Evolutionary conservation across 352 stramenopile species (phyloP), one percentile per base, ranked within the genome.

Genomic region (Aphanomyces invadans): DNA sequence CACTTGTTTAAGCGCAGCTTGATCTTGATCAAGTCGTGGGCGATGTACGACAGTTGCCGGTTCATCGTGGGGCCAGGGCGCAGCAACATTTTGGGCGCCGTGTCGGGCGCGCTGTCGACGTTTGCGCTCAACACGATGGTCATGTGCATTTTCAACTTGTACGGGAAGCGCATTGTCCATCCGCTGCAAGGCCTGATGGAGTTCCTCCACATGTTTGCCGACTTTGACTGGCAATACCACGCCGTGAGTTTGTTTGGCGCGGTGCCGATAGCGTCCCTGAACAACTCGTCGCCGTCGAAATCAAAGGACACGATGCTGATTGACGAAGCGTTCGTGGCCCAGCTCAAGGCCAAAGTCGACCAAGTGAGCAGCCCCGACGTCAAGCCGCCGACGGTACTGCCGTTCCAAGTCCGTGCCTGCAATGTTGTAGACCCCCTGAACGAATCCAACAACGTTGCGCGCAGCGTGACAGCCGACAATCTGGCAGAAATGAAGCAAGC

Each of bases 371-470:
- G 36, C 7, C 15, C 36, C 55, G 19, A 72, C 5, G 55, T 65
- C 63, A 66, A 71, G 48, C 4, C 55, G 26, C 53, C 21, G 49
- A 25, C 55, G 36, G n/a, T n/a, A 19, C 29, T 60, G 29, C 55
- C 79, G 63, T 92, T 96, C 63, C 80, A 77, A 11, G 81, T 93
- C 19, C 83, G 88, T 23, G 79, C 76, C 19, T 92, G 87, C 70
- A 97, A 97, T 69, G 84, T 97, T 36, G 79, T 96, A 57, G 88
- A 96, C 51, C 88, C 89, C 12, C 76, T 97, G 25, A 80, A 97
- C 61, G 76, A 86, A 53, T 76, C 76, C 63, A 92, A 96, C 73
- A 97, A 97, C 65, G 69, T 95, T 44, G 86, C 81, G 33, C 82
- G 85, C 23, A 91, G 82, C 57, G 82, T 93, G 1, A 88, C 83